Conservation (phyloP, 2,329 filamentous ascomycete genomes). For the Cercospora zeae-maydis region DNA sequence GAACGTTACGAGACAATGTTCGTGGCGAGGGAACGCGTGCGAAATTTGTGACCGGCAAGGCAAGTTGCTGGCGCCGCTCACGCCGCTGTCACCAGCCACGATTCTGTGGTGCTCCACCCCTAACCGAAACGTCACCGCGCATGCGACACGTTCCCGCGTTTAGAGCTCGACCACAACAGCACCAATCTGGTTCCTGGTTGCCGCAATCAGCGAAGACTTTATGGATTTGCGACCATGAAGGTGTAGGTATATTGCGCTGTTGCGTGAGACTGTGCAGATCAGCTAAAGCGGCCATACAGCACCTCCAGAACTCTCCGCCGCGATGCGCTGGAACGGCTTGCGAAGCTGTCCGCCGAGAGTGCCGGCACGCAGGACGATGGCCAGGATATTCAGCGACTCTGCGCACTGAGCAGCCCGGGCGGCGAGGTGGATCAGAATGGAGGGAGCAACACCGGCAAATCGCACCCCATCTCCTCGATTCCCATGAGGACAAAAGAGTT, state of each 20-base stretch:
- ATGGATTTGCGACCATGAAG: not conserved
- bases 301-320: constrained; percentile 39
- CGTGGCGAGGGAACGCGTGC: too few relatives aligned
- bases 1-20: too few relatives aligned
- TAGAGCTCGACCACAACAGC: not conserved
- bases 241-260: not conserved
- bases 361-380: constrained; percentile 27
- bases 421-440: constrained; percentile 22
- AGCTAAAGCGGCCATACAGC: constrained; percentile 16
- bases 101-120: not conserved
- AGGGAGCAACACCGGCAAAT: constrained; percentile 7
- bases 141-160: constrained; percentile 2
- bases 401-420: constrained; percentile 33
- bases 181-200: not conserved
- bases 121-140: not conserved
- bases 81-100: not conserved
- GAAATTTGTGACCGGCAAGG: too few relatives aligned
- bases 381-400: constrained; percentile 42
- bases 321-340: constrained; percentile 51
- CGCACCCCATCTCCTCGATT: constrained; percentile 26
- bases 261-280: not conserved
- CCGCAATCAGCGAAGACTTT: too few relatives aligned
- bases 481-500: constrained; percentile 71
- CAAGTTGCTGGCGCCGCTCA: too few relatives aligned
- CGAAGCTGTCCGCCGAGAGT: constrained; percentile 44